Evolutionary conservation across 2,329 filamentous ascomycete genomes (phyloP).

Genomic region (Penicillium sp.): DNA sequence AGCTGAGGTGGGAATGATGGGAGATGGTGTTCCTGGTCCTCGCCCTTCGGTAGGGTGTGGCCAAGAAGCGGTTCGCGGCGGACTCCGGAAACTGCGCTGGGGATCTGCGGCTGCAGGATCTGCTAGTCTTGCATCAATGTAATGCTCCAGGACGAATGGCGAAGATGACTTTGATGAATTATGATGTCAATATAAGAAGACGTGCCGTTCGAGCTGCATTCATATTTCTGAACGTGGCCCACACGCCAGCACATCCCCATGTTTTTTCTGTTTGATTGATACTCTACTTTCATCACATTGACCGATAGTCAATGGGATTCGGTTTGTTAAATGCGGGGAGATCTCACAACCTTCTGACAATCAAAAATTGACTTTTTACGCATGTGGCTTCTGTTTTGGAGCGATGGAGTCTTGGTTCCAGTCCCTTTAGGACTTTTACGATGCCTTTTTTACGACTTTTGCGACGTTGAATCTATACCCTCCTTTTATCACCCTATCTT

Average conservation of each 20-base stretch:
- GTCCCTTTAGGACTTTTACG: neutral
- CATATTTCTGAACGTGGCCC: neutral
- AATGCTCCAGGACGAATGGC: neutral
- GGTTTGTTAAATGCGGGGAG: neutral
- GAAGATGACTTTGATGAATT: conserved; percentile 9
- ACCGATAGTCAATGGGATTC: neutral
- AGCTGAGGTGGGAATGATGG: conserved; percentile 45
- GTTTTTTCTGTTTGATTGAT: neutral
- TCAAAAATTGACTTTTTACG: conserved; percentile 14
- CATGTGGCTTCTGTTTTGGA: neutral
- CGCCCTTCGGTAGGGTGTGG: conserved; percentile 41
- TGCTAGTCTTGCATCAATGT: conserved; percentile 35
- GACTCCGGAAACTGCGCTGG: conserved; percentile 45
- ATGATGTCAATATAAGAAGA: neutral
- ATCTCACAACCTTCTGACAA: neutral
- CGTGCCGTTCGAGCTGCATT: neutral
- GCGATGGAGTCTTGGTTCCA: conserved; percentile 7
- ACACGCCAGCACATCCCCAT: neutral
- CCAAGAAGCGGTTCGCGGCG: conserved; percentile 45
- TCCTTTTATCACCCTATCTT: neutral
- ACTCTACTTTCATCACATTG: neutral
- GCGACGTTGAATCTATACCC: conserved; percentile 13
- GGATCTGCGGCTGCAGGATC: conserved; percentile 37
- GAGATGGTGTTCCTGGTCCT: conserved; percentile 27
- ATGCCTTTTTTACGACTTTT: neutral